Evolutionary conservation across 805 yeast genomes (phyloP), one percentile per base, ranked within the genome.

Genomic region (Wickerhamiella shivajii): DNA sequence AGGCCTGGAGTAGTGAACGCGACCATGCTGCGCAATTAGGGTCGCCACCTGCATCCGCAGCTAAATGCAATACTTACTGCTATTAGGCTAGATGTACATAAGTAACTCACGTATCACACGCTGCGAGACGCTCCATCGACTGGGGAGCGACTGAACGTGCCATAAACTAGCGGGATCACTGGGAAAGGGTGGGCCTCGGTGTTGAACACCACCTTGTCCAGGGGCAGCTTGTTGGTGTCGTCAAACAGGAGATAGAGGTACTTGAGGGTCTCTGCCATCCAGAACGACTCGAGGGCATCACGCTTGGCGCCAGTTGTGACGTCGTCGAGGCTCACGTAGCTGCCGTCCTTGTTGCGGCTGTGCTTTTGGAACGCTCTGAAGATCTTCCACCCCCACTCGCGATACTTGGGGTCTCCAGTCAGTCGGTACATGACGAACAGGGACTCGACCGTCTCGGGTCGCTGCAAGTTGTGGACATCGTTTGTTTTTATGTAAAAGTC

Each of bases 391-490:
- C 77, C 79, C 42, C 62, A 55, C 2, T 63, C 61, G 39, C 74
- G 65, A 69, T 77, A 74, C 41, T 56, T 54, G 1, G 58, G 44
- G 37, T 74, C 75, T 5, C 76, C 76, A 0, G 78, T 73, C 32
- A 70, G 59, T 37, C 79, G 58, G 43, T 68, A 73, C 54, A 73
- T 55, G 44, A 67, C 64, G 42, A 68, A 68, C 3, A 75, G 59
- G 0, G 77, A 67, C 46, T 74, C 78, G 28, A 74, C 63, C 13
- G 73, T 64, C 45, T 72, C 75, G 0, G 80, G 76, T 15, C 77
- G 59, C 59, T 84, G 96, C 41, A 85, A 60, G 53, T 83, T 83
- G 54, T 85, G 95, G 33, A 64, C 67, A 53, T 85, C 96, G 11
- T 57, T 52, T 6, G 72, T 74, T 15, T 74, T 50, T n/a, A 67